Conservation (phyloP, 352 stramenopile genomes). For the Aphanomyces stellatus region DNA sequence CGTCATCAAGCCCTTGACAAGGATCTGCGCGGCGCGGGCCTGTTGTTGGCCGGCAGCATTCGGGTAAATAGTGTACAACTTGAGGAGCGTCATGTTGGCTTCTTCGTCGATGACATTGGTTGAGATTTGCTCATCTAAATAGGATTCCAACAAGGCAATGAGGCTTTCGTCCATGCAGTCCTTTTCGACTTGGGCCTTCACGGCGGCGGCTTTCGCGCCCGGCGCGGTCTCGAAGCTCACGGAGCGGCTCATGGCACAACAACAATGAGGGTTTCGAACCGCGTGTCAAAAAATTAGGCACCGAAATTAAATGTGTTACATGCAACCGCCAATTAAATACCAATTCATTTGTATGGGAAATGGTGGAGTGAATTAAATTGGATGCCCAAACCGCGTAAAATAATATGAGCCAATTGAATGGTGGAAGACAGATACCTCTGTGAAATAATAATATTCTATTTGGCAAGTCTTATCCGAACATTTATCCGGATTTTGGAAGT, state of each 20-base stretch:
- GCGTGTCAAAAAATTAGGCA: too few species aligned
- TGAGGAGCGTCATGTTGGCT: constrained; percentile 70
- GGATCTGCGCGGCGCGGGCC: constrained; percentile 50
- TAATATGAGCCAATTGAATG: constrained; percentile 17
- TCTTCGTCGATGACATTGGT: constrained; percentile 56
- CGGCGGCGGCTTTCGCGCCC: not conserved
- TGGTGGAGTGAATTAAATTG: too few species aligned
- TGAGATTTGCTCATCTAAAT: constrained; percentile 66
- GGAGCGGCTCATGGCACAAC: constrained; percentile 10
- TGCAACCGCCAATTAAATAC: too few species aligned
- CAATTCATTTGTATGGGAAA: too few species aligned
- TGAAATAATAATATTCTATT: not conserved
- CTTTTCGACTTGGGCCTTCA: constrained; percentile 1
- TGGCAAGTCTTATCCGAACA: not conserved
- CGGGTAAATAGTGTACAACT: constrained; percentile 76
- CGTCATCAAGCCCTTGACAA: constrained; percentile 60
- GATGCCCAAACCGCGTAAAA: too few species aligned
- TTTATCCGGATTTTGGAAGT: not conserved
- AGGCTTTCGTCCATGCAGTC: constrained; percentile 27
- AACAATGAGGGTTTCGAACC: not conserved
- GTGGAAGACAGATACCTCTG: constrained; percentile 8
- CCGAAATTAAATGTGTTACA: too few species aligned
- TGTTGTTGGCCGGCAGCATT: constrained; percentile 30
- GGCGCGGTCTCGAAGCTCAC: constrained; percentile 17
- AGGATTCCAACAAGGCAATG: constrained; percentile 49